Conservation (phyloP, 2,329 filamentous ascomycete species). For the Fusarium robinianum region DNA sequence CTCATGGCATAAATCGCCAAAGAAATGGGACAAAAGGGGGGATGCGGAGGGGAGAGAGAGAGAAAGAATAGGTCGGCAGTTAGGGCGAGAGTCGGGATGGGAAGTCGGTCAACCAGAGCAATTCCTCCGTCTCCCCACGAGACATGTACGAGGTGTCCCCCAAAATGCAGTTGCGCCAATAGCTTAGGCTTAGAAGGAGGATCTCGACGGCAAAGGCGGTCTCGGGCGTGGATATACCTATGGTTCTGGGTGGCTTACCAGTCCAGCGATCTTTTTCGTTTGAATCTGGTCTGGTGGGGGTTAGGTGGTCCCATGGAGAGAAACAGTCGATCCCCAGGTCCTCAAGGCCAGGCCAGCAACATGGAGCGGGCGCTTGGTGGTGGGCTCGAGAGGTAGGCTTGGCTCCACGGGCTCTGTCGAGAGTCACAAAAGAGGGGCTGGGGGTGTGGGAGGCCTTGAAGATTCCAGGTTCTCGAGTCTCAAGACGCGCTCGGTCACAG, state of each 20-base stretch:
- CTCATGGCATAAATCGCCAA: slow-evolving; percentile 32
- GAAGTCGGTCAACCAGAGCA: background rate
- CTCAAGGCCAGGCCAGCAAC: slow-evolving; percentile 7
- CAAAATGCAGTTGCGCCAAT: slow-evolving; percentile 5
- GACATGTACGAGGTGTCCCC: too few species aligned
- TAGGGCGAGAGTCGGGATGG: background rate
- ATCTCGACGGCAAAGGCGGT: background rate
- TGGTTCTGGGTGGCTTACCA: slow-evolving; percentile 4
- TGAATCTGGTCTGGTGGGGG: slow-evolving; percentile 6
- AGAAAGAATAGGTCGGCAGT: background rate
- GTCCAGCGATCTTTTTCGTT: slow-evolving; percentile 8
- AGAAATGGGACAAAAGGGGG: too few species aligned
- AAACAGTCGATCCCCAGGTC: slow-evolving; percentile 11
- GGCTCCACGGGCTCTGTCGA: too few species aligned
- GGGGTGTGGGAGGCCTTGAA: too few species aligned
- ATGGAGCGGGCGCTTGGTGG: slow-evolving; percentile 6
- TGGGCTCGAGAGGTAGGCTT: slow-evolving; percentile 3
- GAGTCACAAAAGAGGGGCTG: too few species aligned
- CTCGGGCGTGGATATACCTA: slow-evolving; percentile 1
- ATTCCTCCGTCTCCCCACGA: too few species aligned
- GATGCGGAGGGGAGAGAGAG: background rate
- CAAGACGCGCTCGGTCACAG: too few species aligned
- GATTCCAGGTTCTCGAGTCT: too few species aligned
- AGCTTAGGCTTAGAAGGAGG: slow-evolving; percentile 1
- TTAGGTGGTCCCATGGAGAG: slow-evolving; percentile 10